Evolutionary conservation across 179 eudicot genomes (phyloP).

Genomic region (Actinidia chinensis): DNA sequence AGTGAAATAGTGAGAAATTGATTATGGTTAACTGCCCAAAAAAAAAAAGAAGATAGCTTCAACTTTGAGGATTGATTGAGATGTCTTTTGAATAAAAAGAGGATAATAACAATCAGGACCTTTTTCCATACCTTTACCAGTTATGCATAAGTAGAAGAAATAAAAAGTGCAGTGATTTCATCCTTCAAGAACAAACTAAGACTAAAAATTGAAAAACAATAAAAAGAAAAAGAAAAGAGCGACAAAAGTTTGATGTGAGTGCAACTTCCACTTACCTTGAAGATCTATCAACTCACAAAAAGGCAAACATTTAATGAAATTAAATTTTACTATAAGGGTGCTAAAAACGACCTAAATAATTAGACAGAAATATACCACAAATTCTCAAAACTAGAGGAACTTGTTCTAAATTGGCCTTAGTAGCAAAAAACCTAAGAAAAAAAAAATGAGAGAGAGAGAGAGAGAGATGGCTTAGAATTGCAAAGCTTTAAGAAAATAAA

Average conservation of each 20-base stretch:
- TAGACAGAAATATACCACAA: background rate
- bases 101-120: conserved; percentile 33
- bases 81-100: conserved; percentile 18
- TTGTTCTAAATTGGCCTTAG: conserved; percentile 15
- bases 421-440: background rate
- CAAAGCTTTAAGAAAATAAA: background rate
- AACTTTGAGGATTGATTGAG: conserved; percentile 12
- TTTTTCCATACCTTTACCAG: conserved; percentile 27
- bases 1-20: background rate
- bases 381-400: conserved; percentile 9
- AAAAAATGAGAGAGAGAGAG: background rate
- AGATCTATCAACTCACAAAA: background rate
- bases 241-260: background rate
- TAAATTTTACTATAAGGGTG: background rate
- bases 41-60: conserved; percentile 11
- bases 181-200: conserved; percentile 14
- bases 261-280: conserved; percentile 8
- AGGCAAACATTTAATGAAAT: background rate
- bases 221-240: background rate
- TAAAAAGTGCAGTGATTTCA: conserved; percentile 24
- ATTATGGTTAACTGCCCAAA: background rate
- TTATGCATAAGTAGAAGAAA: conserved; percentile 25
- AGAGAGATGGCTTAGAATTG: background rate
- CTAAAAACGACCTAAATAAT: background rate
- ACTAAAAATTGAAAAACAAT: background rate